Base-by-base conservation (phyloP, 2,329 filamentous ascomycete species). In the Elsinoe perseae region DNA sequence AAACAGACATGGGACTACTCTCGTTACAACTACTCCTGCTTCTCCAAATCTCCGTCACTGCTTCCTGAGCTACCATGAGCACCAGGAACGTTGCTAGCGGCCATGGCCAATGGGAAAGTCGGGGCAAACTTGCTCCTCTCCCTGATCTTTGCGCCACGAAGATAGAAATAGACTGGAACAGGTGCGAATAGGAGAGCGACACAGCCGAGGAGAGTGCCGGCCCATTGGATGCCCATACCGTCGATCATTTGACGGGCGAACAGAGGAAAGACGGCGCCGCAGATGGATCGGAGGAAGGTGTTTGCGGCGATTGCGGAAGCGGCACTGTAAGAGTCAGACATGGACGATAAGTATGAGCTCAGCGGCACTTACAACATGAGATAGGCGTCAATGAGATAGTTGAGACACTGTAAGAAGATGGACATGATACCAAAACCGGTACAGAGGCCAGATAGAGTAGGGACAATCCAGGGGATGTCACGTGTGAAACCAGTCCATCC, bases 301-400 rank as follows among this genome's bases (percentile, higher is more conserved):
- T 80, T 80, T 4, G 77, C 78, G 7, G 78, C 78, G 36, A 80
- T 77, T 14, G 77, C 77, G 1, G 75, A 77, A 9, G 77, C 77
- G 12, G 78, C 76, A 60, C 43, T 80, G 77, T 23, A 82, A 70
- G 9, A 73, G 59, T 75, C 44, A 48, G 55, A 34, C 42, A 23
- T 21, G 18, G 50, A 56, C 56, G 14, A n/a, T 53, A 8, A 18
- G 52, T 20, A n/a, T 53, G 12, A 18, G 52, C 10, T 18, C 20
- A 32, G 25, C 8, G 12, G 14, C 32, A 69, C 68, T 65, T 64
- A 73, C 71, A 73, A 68, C 68, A 80, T 78, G 43, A 82, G 71
- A 60, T 82, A 82, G 0, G 78, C 75, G 61, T 82, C 80, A 50
- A 82, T 78, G 14, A 83, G 69, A 62, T 83, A 83, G 62, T 82